A percentile compares a stretch with the other conserved stretches of the same genome.
Evolutionary conservation across 1,284 basidiomycete species (phyloP).

Genomic region (Sanghuangporus baumii): DNA sequence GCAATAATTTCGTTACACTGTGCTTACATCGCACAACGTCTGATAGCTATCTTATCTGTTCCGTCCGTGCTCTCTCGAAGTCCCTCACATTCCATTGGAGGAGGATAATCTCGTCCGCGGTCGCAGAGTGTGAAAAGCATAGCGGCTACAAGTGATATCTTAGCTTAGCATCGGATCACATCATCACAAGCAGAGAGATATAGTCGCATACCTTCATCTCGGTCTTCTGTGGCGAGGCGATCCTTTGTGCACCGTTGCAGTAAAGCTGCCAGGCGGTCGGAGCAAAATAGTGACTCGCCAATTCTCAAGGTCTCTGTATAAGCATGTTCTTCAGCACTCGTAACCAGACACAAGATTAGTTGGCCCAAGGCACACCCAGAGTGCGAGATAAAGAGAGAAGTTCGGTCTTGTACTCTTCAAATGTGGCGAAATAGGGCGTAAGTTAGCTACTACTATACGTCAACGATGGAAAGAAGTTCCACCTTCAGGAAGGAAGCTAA

Average conservation of each 20-base stretch:
- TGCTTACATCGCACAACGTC: constrained; percentile 2
- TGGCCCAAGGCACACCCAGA: not conserved
- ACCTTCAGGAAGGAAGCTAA: constrained; percentile 3
- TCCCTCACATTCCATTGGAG: constrained; percentile 14
- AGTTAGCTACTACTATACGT: not conserved
- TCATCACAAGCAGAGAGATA: not conserved
- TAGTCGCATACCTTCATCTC: constrained; percentile 1
- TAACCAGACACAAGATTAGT: not conserved
- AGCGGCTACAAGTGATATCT: not conserved
- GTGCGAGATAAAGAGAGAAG: not conserved
- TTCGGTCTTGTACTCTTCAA: constrained; percentile 1
- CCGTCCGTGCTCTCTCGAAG: not conserved
- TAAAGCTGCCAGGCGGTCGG: not conserved
- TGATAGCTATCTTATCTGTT: not conserved
- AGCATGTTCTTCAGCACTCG: too few species aligned
- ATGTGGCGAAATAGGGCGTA: not conserved
- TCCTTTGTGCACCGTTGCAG: constrained; percentile 10
- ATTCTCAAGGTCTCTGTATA: not conserved
- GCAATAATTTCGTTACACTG: too few species aligned
- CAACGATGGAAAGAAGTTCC: not conserved
- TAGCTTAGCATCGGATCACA: not conserved
- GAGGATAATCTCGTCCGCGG: constrained; percentile 1
- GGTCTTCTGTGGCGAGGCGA: not conserved
- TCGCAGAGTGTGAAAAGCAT: constrained; percentile 10
- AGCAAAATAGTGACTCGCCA: not conserved